Conservation (phyloP, 345 rosid genomes). For the Dipteronia sinensis region DNA sequence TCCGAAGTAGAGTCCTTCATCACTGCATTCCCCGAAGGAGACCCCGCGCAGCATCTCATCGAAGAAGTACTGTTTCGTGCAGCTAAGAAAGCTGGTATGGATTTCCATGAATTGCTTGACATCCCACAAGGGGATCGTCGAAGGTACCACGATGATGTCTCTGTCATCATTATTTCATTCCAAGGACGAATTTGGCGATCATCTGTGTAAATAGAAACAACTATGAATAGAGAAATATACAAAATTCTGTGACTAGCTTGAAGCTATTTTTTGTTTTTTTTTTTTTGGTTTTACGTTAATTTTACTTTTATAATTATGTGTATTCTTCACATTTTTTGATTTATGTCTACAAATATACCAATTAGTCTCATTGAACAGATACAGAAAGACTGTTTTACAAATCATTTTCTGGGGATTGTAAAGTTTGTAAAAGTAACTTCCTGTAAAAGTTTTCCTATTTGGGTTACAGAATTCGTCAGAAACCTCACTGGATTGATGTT, state of each 20-base stretch:
- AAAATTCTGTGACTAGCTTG: background rate
- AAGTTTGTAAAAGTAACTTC: background rate
- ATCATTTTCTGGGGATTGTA: background rate
- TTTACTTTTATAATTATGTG: background rate
- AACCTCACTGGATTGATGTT: background rate
- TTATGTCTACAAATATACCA: background rate
- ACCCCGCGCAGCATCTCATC: slow-evolving; percentile 93
- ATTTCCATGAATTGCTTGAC: slow-evolving; percentile 80
- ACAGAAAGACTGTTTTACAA: background rate
- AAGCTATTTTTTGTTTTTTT: too few species aligned
- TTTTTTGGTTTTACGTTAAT: background rate
- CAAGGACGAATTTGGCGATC: slow-evolving; percentile 98
- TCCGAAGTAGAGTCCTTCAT: slow-evolving; percentile 74
- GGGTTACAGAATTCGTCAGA: too few species aligned
- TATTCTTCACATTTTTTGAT: background rate
- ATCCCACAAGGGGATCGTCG: slow-evolving; percentile 94
- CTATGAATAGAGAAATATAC: background rate
- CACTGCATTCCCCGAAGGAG: slow-evolving; percentile 80
- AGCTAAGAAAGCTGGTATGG: slow-evolving; percentile 88
- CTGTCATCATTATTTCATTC: slow-evolving; percentile 79
- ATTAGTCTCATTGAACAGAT: background rate
- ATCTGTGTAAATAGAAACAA: slow-evolving; percentile 48
- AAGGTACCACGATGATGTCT: slow-evolving; percentile 88
- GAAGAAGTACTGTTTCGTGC: slow-evolving; percentile 85
- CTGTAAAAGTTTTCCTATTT: background rate